Evolutionary conservation across 1,284 basidiomycete species (phyloP).

Genomic region (Calocybe gambosa): DNA sequence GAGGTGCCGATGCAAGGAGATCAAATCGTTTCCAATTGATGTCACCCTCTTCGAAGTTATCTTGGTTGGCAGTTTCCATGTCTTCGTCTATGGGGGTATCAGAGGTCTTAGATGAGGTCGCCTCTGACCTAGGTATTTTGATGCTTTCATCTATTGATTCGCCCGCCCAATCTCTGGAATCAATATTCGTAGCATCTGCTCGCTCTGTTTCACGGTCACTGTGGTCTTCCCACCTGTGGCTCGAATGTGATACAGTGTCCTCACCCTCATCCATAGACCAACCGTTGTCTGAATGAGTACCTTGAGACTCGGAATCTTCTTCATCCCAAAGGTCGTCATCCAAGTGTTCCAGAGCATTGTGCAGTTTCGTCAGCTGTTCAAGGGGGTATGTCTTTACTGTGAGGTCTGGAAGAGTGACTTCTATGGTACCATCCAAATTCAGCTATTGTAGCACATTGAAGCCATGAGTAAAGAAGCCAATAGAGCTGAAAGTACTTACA

Average conservation of each 20-base stretch:
- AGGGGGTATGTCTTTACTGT: constrained; percentile 46
- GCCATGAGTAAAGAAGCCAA: constrained; percentile 3
- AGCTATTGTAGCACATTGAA: constrained; percentile 39
- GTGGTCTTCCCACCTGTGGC: constrained; percentile 34
- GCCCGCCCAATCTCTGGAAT: constrained; percentile 16
- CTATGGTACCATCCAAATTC: constrained; percentile 61
- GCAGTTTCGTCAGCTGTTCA: constrained; percentile 61
- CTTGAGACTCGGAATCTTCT: constrained; percentile 41
- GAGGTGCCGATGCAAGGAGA: constrained; percentile 66
- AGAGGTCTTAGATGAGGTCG: neutral
- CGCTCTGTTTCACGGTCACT: constrained; percentile 28
- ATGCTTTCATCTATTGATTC: constrained; percentile 9
- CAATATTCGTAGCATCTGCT: constrained; percentile 27
- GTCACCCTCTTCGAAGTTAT: constrained; percentile 15
- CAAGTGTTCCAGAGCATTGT: constrained; percentile 72
- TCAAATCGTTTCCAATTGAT: constrained; percentile 72
- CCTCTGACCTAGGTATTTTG: constrained; percentile 2
- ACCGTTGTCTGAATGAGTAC: constrained; percentile 28
- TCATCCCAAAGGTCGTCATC: constrained; percentile 61
- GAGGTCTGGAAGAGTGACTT: constrained; percentile 58
- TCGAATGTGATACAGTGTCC: constrained; percentile 41
- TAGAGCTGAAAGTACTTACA: constrained; percentile 30
- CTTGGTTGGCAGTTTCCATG: neutral
- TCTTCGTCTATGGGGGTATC: constrained; percentile 1
- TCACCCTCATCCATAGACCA: constrained; percentile 45